Evolutionary conservation across 768 basidiomycete genomes (phyloP).

Genomic region (Termitomyces titanicus): DNA sequence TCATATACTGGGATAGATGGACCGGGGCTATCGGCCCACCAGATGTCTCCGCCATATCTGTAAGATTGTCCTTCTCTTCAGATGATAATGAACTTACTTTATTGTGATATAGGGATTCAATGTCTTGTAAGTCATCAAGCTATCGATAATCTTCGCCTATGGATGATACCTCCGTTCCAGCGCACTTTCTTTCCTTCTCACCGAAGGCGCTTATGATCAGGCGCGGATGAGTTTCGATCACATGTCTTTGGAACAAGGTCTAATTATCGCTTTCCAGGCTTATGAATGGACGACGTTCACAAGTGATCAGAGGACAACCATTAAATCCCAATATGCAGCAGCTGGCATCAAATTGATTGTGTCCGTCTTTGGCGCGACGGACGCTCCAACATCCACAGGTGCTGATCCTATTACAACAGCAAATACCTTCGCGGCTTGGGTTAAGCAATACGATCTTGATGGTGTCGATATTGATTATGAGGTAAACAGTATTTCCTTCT

Average conservation of each 20-base stretch:
- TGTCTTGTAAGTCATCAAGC: constrained; percentile 42
- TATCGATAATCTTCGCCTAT: not conserved
- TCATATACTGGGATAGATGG: constrained; percentile 39
- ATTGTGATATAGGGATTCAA: constrained; percentile 44
- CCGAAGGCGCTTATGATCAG: constrained; percentile 57
- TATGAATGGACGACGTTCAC: constrained; percentile 49
- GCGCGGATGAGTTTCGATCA: constrained; percentile 12
- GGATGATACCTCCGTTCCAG: constrained; percentile 17
- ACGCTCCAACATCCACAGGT: constrained; percentile 52
- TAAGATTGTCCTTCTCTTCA: constrained; percentile 13
- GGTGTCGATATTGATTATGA: constrained; percentile 78
- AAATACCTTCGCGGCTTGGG: constrained; percentile 62
- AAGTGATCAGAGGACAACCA: constrained; percentile 43
- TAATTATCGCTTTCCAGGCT: constrained; percentile 27
- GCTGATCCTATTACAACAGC: constrained; percentile 63
- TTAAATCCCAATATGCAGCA: constrained; percentile 47
- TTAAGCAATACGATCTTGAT: constrained; percentile 56
- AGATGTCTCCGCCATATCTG: constrained; percentile 37
- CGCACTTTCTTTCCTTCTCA: constrained; percentile 51
- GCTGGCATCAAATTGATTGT: constrained; percentile 63
- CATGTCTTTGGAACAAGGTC: not conserved
- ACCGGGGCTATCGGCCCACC: constrained; percentile 49
- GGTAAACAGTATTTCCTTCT: constrained; percentile 20
- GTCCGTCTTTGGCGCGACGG: constrained; percentile 57
- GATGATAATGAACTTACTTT: not conserved